A percentile compares a stretch with the other conserved stretches of the same genome.
phyloP scores from a whole-genome alignment of 2,329 filamentous ascomycete genomes.

The Cordyceps cateniannulata region DNA sequence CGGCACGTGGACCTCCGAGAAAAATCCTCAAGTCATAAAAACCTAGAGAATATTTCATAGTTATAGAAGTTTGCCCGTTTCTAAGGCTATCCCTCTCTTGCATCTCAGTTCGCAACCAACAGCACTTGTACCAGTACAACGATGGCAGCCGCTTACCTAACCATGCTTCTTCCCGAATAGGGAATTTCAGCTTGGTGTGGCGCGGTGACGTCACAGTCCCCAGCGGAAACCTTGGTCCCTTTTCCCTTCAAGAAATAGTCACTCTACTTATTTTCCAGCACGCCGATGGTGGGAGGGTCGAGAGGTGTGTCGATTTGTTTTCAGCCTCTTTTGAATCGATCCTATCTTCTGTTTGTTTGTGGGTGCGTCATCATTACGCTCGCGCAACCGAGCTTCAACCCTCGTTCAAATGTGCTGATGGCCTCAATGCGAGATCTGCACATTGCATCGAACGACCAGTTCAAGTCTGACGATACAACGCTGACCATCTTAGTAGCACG shows the following conservation, averaged over 20 bases:
- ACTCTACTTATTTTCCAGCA: too few species aligned
- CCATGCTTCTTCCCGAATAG: not conserved
- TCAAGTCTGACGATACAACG: not conserved
- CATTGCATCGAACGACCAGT: not conserved
- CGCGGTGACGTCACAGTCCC: conserved; percentile 5
- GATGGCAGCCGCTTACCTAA: not conserved
- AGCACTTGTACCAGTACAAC: too few species aligned
- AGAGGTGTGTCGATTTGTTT: not conserved
- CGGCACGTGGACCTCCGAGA: too few species aligned
- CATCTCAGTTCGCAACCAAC: too few species aligned
- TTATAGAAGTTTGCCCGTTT: too few species aligned
- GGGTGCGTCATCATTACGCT: not conserved
- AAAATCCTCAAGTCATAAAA: too few species aligned
- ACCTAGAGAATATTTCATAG: too few species aligned
- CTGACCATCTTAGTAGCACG: too few species aligned
- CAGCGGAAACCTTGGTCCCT: not conserved
- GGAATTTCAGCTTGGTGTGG: not conserved
- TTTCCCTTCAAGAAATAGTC: not conserved
- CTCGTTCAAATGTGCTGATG: not conserved
- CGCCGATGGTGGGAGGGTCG: not conserved
- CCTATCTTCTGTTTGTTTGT: not conserved
- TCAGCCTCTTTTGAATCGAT: not conserved
- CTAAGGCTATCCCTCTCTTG: too few species aligned
- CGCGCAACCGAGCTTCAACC: not conserved
- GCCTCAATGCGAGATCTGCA: not conserved